phyloP scores from a whole-genome alignment of 2,329 filamentous ascomycete species.

The Fusarium graminum region DNA sequence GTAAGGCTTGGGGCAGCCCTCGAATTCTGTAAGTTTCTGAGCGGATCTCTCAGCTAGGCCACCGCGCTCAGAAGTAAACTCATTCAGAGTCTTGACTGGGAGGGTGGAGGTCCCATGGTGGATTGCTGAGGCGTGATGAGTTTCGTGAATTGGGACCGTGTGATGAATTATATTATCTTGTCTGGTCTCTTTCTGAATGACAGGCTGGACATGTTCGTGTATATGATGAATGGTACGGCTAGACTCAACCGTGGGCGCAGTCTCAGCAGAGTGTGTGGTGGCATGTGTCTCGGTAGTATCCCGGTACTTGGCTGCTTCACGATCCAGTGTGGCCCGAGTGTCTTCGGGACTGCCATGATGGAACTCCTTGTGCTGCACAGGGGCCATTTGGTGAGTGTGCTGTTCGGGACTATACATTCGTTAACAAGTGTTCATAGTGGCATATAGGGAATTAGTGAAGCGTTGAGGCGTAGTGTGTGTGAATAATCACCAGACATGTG shows the following conservation, averaged over 20 bases:
- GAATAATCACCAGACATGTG: too few relatives aligned
- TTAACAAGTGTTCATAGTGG: background rate
- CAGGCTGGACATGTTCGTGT: slow-evolving; percentile 75
- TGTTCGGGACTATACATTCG: slow-evolving; percentile 64
- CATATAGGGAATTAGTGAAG: too few relatives aligned
- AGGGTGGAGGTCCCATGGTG: slow-evolving; percentile 75
- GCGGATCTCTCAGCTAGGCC: slow-evolving; percentile 66
- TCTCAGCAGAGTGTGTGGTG: slow-evolving; percentile 47
- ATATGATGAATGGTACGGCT: too few relatives aligned
- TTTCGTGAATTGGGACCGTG: slow-evolving; percentile 78
- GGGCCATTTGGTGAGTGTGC: slow-evolving; percentile 70
- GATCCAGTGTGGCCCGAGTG: slow-evolving; percentile 61
- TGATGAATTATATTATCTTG: slow-evolving; percentile 72
- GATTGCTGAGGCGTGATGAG: slow-evolving; percentile 74
- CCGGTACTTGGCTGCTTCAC: slow-evolving; percentile 60
- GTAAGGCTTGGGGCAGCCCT: slow-evolving; percentile 67
- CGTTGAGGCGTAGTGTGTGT: too few relatives aligned
- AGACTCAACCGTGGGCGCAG: too few relatives aligned
- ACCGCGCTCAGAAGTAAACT: slow-evolving; percentile 66
- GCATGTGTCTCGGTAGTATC: slow-evolving; percentile 49
- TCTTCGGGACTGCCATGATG: slow-evolving; percentile 69
- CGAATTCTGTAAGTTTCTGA: slow-evolving; percentile 68
- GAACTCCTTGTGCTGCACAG: slow-evolving; percentile 71
- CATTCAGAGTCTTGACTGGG: slow-evolving; percentile 72
- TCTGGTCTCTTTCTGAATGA: too few relatives aligned